These are phyloP conservation scores for Trichoderma gamsii DNA, from an alignment of 495 filamentous ascomycete species.

Conservation along the genomic window DNA sequence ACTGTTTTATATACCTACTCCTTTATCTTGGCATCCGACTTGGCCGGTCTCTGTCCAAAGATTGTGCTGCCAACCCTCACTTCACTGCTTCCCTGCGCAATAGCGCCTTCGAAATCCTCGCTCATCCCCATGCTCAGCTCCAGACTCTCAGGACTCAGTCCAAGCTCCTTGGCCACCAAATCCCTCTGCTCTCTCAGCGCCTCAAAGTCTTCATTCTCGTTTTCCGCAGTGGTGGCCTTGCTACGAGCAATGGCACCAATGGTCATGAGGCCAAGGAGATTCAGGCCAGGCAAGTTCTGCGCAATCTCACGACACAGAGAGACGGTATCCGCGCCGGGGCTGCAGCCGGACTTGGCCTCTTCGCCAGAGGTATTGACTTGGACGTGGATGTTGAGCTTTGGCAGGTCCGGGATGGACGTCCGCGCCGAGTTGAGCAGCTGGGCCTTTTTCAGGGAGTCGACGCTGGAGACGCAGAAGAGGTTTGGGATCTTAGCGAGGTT, in stretches of 20 bases:
- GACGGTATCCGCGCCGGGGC: constrained; percentile 53
- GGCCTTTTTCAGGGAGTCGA: constrained; percentile 84
- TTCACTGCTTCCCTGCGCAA: constrained; percentile 76
- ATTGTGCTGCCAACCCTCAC: constrained; percentile 95
- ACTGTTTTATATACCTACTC: constrained; percentile 26
- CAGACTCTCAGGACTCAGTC: constrained; percentile 30
- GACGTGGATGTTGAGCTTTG: constrained; percentile 69
- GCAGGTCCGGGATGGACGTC: constrained; percentile 36
- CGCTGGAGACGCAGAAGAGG: constrained; percentile 87
- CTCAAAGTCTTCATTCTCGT: constrained; percentile 87
- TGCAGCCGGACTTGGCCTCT: constrained; percentile 71
- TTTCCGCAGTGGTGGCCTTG: constrained; percentile 59
- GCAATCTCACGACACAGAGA: constrained; percentile 60
- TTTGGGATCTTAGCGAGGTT: constrained; percentile 78
- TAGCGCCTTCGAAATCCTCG: constrained; percentile 87
- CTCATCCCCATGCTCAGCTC: constrained; percentile 80
- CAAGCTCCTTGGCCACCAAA: constrained; percentile 43
- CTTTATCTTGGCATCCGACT: constrained; percentile 59
- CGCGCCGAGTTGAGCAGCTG: constrained; percentile 72
- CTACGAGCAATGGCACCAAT: constrained; percentile 90
- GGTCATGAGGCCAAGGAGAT: constrained; percentile 85
- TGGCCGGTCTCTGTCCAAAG: constrained; percentile 75
- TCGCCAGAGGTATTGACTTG: constrained; percentile 96
- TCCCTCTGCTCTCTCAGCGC: constrained; percentile 64
- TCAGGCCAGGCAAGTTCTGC: constrained; percentile 63